Percentiles rank a stretch among this genome's conserved stretches.
These are phyloP conservation scores for Coffea eugenioides DNA, from an alignment of 257 asterid species.

Conservation along the genomic window DNA sequence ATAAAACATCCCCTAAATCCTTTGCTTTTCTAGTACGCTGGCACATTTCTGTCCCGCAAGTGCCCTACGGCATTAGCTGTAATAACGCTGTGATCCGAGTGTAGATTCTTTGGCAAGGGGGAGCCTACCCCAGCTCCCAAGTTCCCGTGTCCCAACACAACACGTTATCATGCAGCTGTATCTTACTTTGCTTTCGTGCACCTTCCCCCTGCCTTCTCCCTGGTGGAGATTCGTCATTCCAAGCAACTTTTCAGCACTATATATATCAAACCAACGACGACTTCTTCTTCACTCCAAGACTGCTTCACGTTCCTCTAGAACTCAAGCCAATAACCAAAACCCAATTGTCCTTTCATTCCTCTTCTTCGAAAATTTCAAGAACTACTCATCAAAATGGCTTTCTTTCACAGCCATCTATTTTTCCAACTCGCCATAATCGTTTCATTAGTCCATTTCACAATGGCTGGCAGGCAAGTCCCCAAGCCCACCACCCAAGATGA, in stretches of 20 bases:
- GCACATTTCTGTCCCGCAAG: conserved; percentile 9
- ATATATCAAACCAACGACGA: background rate
- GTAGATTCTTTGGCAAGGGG: conserved; percentile 7
- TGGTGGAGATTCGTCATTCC: background rate
- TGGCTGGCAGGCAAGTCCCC: conserved; percentile 17
- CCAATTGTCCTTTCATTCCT: background rate
- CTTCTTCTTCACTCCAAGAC: background rate
- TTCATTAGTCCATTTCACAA: conserved; percentile 11
- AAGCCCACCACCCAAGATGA: conserved; percentile 18
- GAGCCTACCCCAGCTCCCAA: background rate
- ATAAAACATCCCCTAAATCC: background rate
- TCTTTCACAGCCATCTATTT: background rate
- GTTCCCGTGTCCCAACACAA: background rate
- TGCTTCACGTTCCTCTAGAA: background rate
- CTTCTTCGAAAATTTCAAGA: background rate
- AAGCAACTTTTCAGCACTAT: background rate
- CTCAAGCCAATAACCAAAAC: background rate
- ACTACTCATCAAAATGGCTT: conserved; percentile 6
- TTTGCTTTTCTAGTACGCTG: conserved; percentile 7
- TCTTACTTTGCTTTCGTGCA: background rate
- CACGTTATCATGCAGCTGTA: conserved; percentile 17
- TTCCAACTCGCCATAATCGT: background rate
- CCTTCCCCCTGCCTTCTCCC: conserved; percentile 1
- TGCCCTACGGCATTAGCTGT: conserved; percentile 6
- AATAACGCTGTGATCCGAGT: conserved; percentile 22